Evolutionary conservation across 2,329 filamentous ascomycete species (phyloP), one percentile per base, ranked within the genome.

Genomic region (Fusarium mangiferae): DNA sequence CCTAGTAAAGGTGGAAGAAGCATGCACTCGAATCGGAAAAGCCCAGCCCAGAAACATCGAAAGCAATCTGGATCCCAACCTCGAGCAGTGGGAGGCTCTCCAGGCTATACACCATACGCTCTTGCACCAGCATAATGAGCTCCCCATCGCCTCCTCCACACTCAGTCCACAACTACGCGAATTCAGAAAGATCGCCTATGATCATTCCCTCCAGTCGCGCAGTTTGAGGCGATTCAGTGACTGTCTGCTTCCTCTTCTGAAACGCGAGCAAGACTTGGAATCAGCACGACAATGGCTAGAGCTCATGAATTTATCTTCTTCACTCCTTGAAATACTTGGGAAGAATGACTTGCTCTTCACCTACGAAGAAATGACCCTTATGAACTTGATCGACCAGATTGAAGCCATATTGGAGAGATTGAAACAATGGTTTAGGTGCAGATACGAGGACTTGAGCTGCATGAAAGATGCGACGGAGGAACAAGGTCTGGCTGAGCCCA

Each of bases 81-180:
- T 0, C 24, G 6, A 28, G 6, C 12, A 15, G 12, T 46, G 44
- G 24, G 2, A 1, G 5, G 8, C 2, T 6, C 18, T 46, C 8
- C 8, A 46, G 18, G 18, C 24, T 14, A 0, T 5, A 0, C 44
- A 26, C 5, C 5, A 8, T 26, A 20, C 7, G 18, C 24, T 45
- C 17, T 9, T 14, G 24, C 7, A 0, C 0, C 2, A 26, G 4
- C 0, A 20, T 10, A 0, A 13, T 26, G 18, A 45, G 4, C 0
- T 4, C 1, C 5, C 12, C 0, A 2, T 14, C 1, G 4, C 17
- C 2, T 4, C 2, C 7, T 20, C 11, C 4, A 1, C 12, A 10
- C 0, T 5, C 17, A 26, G 24, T 9, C 42, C 24, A 0, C 2
- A 14, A 13, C 7, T 20, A 0, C 7, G 12, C 12, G 5, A 20